Evolutionary conservation across 371 early-diverging fungal genomes (phyloP).

Genomic region (Capillidium rhysosporum): DNA sequence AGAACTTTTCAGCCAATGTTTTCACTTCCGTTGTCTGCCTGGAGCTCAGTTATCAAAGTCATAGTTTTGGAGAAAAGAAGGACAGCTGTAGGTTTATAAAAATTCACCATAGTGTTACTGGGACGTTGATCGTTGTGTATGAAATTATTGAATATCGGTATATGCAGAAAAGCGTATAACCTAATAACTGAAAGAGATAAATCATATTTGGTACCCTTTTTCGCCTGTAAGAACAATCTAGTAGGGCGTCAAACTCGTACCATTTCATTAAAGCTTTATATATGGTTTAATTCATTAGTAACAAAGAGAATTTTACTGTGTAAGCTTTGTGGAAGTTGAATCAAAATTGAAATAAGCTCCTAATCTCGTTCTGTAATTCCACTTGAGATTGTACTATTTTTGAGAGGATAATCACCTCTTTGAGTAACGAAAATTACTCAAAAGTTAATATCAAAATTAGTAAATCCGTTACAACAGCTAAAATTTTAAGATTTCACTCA

Average conservation of each 20-base stretch:
- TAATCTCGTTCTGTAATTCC: conserved; percentile 68
- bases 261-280: conserved; percentile 64
- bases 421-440: conserved; percentile 63
- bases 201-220: conserved; percentile 33
- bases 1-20: conserved; percentile 11
- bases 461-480: conserved; percentile 41
- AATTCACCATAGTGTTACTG: conserved; percentile 81
- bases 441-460: conserved; percentile 49
- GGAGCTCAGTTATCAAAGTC: conserved; percentile 15
- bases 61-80: conserved; percentile 6
- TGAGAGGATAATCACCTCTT: conserved; percentile 74
- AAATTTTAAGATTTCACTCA: conserved; percentile 55
- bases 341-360: conserved; percentile 46
- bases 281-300: conserved; percentile 33
- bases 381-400: conserved; percentile 83
- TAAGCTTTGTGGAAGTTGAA: conserved; percentile 34
- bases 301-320: conserved; percentile 46
- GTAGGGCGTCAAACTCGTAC: conserved; percentile 52
- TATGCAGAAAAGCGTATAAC: conserved; percentile 22
- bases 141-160: conserved; percentile 83
- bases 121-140: conserved; percentile 89
- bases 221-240: conserved; percentile 43
- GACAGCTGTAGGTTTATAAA: conserved; percentile 33
- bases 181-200: conserved; percentile 54
- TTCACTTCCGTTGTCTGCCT: conserved; percentile 7